Conservation (phyloP, 2,329 filamentous ascomycete species). For the Arachnopeziza araneosa region DNA sequence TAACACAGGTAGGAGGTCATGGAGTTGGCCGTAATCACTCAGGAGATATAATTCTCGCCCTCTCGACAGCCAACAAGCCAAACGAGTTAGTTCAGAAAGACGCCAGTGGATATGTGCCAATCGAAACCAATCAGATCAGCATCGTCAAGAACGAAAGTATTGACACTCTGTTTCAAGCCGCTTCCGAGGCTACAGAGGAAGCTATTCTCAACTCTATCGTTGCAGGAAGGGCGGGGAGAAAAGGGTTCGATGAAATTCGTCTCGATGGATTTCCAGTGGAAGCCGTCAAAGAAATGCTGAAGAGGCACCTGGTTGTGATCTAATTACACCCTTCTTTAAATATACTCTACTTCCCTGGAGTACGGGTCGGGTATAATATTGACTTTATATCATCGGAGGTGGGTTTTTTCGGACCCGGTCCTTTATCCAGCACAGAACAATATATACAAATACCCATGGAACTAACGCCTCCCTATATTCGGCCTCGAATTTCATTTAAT, state of each 20-base stretch:
- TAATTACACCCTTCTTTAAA: constrained; percentile 1
- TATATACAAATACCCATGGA: neutral
- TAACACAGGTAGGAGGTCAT: constrained; percentile 54
- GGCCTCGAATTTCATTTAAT: neutral
- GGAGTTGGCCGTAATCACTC: constrained; percentile 50
- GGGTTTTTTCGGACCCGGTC: neutral
- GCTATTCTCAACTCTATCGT: constrained; percentile 57
- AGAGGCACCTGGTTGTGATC: constrained; percentile 17
- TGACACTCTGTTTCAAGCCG: constrained; percentile 56
- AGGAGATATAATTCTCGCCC: constrained; percentile 62
- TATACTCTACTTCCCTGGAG: neutral
- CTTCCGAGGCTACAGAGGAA: constrained; percentile 58
- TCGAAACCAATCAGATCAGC: constrained; percentile 39
- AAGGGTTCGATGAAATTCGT: constrained; percentile 43
- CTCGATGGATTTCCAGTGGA: constrained; percentile 46
- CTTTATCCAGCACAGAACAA: neutral
- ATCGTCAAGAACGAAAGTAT: constrained; percentile 54
- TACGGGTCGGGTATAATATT: neutral
- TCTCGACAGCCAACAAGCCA: constrained; percentile 51
- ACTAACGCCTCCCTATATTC: neutral
- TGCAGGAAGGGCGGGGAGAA: constrained; percentile 55
- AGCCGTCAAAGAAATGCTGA: constrained; percentile 16
- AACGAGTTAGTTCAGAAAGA: constrained; percentile 22
- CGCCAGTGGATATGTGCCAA: constrained; percentile 24
- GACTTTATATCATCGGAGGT: neutral